Conservation (phyloP, 768 basidiomycete species). For the Clavulina sp. region DNA sequence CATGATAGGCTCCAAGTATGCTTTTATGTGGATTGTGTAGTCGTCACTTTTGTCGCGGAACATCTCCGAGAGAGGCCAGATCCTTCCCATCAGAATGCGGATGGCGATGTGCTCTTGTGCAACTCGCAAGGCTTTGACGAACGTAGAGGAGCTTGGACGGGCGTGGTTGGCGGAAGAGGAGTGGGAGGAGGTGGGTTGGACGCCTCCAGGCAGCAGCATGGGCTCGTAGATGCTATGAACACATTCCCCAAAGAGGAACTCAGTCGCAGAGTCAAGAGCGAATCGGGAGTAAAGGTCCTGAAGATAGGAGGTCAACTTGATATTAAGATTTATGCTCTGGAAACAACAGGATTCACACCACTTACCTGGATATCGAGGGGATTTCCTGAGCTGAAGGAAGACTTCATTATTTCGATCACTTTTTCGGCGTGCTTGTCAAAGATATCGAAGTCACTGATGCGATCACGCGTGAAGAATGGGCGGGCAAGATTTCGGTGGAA, state of each 20-base stretch:
- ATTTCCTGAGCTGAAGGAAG: slow-evolving; percentile 28
- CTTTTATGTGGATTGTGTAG: neutral
- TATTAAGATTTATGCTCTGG: neutral
- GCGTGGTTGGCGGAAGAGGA: too few relatives aligned
- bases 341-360: neutral
- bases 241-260: slow-evolving; percentile 45
- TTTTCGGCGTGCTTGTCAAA: slow-evolving; percentile 34
- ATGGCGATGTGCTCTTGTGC: slow-evolving; percentile 27
- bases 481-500: slow-evolving; percentile 53
- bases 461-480: slow-evolving; percentile 49
- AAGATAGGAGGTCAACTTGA: neutral
- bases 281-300: slow-evolving; percentile 40
- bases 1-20: slow-evolving; percentile 1
- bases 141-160: slow-evolving; percentile 25
- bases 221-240: slow-evolving; percentile 34
- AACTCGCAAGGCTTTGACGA: slow-evolving; percentile 28
- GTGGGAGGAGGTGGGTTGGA: too few relatives aligned
- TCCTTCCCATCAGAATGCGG: slow-evolving; percentile 25
- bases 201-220: slow-evolving; percentile 22
- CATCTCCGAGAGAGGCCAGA: slow-evolving; percentile 30
- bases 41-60: slow-evolving; percentile 20
- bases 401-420: slow-evolving; percentile 24
- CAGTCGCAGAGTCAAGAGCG: slow-evolving; percentile 48
- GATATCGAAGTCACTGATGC: slow-evolving; percentile 40
- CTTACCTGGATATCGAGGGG: slow-evolving; percentile 37